Base-by-base conservation (phyloP, 2,329 filamentous ascomycete genomes). In the Blastomyces emzantsi region DNA sequence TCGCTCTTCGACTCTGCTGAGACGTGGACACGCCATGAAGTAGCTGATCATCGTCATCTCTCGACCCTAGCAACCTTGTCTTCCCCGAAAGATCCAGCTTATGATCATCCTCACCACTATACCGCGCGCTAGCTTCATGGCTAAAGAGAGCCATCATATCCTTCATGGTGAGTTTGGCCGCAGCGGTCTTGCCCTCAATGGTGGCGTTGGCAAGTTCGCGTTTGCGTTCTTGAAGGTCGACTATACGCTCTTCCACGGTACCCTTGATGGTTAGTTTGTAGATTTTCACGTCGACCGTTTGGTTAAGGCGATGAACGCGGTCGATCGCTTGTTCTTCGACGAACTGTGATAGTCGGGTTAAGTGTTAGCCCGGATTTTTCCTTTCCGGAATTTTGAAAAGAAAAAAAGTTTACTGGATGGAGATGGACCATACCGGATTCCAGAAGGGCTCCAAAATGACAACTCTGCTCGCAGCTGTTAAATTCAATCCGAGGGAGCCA, bases 311-410 rank as follows among this genome's bases (percentile, higher is more conserved):
- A 74, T 99, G 94, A 33, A 99, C 94, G 62, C 94, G 91, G 76
- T 99, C 94, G 69, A 99, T 99, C 59, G 94, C 94, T 81, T 99
- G 94, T 75, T 99, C 94, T 80, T 99, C 94, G 43, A 99, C 91
- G 72, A 99, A 99, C 84, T 90, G 69, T n/a, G 69, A 56, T 17
- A 11, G 15, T 33, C 47, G 68, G 68, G 58, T 22, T 22, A 63
- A 47, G 6, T 30, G 49, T 52, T 52, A 52, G 25, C 49, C 17
- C 6, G 5, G 6, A 6, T 8, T 52, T 30, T 52, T 15, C 13
- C 49, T 17, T 51, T 13, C 22, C 7, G 3, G 6, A 28, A 30
- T 52, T 28, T 52, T 30, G 36, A 28, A 36, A 43, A 43, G 2
- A 22, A 19, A 43, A 43, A 43, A 19, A 58, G 63, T 22, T 22